Evolutionary conservation across 768 basidiomycete genomes (phyloP).

Genomic region (Sporobolomyces roseus): DNA sequence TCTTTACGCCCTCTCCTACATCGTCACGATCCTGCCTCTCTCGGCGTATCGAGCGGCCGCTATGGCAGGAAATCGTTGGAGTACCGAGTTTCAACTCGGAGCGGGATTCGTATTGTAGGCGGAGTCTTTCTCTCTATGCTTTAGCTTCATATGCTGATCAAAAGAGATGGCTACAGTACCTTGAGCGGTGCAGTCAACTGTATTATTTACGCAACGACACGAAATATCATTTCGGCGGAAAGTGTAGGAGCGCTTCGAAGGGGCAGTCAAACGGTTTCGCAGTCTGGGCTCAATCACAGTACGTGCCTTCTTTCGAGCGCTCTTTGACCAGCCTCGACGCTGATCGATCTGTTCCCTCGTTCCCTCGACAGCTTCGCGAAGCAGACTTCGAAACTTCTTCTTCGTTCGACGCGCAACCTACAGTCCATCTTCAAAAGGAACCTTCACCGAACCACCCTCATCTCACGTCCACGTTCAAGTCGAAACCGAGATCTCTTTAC

Average conservation of each 20-base stretch:
- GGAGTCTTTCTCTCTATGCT: too few species aligned
- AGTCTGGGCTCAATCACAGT: not conserved
- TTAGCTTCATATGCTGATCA: too few species aligned
- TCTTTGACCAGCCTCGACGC: too few species aligned
- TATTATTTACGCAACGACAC: slow-evolving; percentile 24
- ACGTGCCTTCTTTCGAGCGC: not conserved
- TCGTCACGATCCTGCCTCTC: slow-evolving; percentile 26
- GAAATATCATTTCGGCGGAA: slow-evolving; percentile 21
- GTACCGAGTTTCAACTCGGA: slow-evolving; percentile 1
- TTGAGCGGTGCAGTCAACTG: slow-evolving; percentile 15
- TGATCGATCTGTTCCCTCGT: too few species aligned
- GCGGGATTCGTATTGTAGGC: slow-evolving; percentile 25
- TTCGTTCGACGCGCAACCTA: too few species aligned
- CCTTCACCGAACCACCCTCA: too few species aligned
- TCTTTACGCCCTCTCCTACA: slow-evolving; percentile 9
- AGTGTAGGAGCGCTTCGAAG: slow-evolving; percentile 8
- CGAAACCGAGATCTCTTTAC: slow-evolving; percentile 8
- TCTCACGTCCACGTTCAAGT: slow-evolving; percentile 14
- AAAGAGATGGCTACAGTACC: too few species aligned
- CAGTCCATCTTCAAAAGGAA: too few species aligned
- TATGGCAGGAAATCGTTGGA: slow-evolving; percentile 9
- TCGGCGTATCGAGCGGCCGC: slow-evolving; percentile 18
- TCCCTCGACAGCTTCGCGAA: too few species aligned
- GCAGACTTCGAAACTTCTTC: not conserved
- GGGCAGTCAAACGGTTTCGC: not conserved